phyloP scores from a whole-genome alignment of 2,329 filamentous ascomycete genomes.

The Fusarium annulatum region DNA sequence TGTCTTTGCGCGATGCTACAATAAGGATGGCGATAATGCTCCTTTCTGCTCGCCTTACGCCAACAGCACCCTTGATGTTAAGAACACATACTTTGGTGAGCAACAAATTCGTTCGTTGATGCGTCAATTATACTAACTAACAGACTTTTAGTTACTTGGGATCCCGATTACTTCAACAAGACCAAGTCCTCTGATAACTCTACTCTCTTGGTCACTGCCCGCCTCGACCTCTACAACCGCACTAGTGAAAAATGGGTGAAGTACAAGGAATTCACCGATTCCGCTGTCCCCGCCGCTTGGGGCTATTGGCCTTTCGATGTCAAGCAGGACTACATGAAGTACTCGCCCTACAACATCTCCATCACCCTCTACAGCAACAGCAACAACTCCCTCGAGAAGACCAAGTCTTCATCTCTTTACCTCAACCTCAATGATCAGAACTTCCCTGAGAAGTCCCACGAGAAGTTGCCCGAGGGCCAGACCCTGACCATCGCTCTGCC shows the following conservation, averaged over 20 bases:
- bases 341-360: slow-evolving; percentile 58
- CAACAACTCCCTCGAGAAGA: slow-evolving; percentile 49
- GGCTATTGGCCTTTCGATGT: slow-evolving; percentile 63
- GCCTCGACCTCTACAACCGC: slow-evolving; percentile 56
- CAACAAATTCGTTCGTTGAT: not conserved
- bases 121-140: not conserved
- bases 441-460: slow-evolving; percentile 51
- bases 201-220: slow-evolving; percentile 49
- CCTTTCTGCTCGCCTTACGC: slow-evolving; percentile 64
- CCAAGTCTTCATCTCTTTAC: slow-evolving; percentile 57
- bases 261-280: slow-evolving; percentile 51
- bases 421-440: slow-evolving; percentile 50
- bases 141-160: slow-evolving; percentile 63
- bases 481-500: slow-evolving; percentile 66
- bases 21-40: slow-evolving; percentile 57
- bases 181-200: slow-evolving; percentile 53
- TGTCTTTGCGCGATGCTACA: slow-evolving; percentile 62
- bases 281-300: slow-evolving; percentile 52
- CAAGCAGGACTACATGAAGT: slow-evolving; percentile 51
- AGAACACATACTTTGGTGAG: slow-evolving; percentile 64
- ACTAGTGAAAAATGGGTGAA: slow-evolving; percentile 51
- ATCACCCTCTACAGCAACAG: slow-evolving; percentile 56
- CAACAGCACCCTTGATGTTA: slow-evolving; percentile 57
- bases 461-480: slow-evolving; percentile 49
- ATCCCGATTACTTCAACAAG: slow-evolving; percentile 61